Percentiles rank a stretch among this genome's conserved stretches.
Evolutionary conservation across 2,329 filamentous ascomycete genomes (phyloP).

Genomic region (Pseudopyrenochaeta lycopersici): DNA sequence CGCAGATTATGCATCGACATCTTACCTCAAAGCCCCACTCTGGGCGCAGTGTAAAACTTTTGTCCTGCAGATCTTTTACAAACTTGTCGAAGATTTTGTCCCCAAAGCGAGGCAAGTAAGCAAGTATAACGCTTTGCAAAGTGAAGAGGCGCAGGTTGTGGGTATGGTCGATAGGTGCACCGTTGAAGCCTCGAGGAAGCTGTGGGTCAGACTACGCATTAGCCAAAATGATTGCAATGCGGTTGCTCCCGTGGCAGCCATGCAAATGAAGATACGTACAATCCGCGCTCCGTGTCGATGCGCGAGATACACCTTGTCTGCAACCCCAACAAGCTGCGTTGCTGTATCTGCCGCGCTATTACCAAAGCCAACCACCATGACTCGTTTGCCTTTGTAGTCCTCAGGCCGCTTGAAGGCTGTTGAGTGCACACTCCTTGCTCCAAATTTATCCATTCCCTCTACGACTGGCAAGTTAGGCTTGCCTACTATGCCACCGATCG

Average conservation of each 20-base stretch:
- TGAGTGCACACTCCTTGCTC: slow-evolving; percentile 19
- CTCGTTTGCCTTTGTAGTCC: slow-evolving; percentile 20
- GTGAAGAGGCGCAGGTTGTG: slow-evolving; percentile 22
- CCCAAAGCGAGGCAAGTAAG: slow-evolving; percentile 22
- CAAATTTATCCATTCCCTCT: slow-evolving; percentile 26
- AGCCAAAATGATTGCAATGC: not conserved
- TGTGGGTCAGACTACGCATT: not conserved
- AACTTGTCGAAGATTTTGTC: slow-evolving; percentile 26
- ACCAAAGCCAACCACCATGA: slow-evolving; percentile 37
- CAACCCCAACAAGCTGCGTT: slow-evolving; percentile 26
- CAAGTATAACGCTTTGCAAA: slow-evolving; percentile 17
- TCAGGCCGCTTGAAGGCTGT: slow-evolving; percentile 22
- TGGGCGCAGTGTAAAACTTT: slow-evolving; percentile 29
- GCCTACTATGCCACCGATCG: slow-evolving; percentile 27
- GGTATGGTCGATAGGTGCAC: slow-evolving; percentile 22
- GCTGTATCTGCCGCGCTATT: slow-evolving; percentile 38
- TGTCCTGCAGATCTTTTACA: slow-evolving; percentile 27
- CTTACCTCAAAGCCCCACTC: slow-evolving; percentile 30
- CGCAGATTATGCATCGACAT: too few species aligned
- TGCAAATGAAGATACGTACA: slow-evolving; percentile 2
- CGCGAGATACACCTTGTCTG: slow-evolving; percentile 30
- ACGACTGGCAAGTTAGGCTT: slow-evolving; percentile 24
- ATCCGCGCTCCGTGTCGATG: slow-evolving; percentile 35
- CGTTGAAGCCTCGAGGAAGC: slow-evolving; percentile 25
- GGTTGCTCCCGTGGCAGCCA: not conserved